These are phyloP conservation scores for Fusarium clavum DNA, from an alignment of 2,329 filamentous ascomycete species.

Conservation along the genomic window DNA sequence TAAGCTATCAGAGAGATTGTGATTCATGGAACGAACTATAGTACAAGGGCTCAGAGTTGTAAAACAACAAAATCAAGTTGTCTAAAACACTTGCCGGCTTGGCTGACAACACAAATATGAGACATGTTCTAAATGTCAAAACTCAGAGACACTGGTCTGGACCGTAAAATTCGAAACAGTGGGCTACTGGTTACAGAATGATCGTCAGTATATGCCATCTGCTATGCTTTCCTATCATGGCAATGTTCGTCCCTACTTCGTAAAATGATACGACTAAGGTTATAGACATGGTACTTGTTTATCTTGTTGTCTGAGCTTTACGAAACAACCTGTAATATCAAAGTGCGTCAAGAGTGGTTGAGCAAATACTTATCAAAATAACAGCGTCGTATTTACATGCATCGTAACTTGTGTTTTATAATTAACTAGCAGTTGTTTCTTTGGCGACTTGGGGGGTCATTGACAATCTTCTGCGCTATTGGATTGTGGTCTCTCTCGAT, in stretches of 20 bases:
- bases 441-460: neutral
- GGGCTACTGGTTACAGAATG: neutral
- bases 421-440: neutral
- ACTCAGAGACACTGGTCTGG: too few relatives aligned
- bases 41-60: neutral
- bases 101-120: neutral
- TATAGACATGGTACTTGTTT: neutral
- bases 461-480: neutral
- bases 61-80: neutral
- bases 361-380: neutral
- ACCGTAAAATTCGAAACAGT: neutral
- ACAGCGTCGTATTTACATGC: too few relatives aligned
- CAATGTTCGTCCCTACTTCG: neutral
- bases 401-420: too few relatives aligned
- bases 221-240: neutral
- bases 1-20: neutral
- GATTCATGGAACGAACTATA: neutral
- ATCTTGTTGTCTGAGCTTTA: neutral
- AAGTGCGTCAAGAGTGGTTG: too few relatives aligned
- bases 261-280: neutral
- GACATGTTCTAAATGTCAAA: neutral
- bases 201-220: neutral
- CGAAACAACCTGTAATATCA: neutral
- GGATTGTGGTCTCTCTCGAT: neutral
- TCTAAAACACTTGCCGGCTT: neutral